A percentile compares a stretch with the other conserved stretches of the same genome.
These are phyloP conservation scores for Globisporangium nunn DNA, from an alignment of 352 stramenopile genomes.

Conservation along the genomic window DNA sequence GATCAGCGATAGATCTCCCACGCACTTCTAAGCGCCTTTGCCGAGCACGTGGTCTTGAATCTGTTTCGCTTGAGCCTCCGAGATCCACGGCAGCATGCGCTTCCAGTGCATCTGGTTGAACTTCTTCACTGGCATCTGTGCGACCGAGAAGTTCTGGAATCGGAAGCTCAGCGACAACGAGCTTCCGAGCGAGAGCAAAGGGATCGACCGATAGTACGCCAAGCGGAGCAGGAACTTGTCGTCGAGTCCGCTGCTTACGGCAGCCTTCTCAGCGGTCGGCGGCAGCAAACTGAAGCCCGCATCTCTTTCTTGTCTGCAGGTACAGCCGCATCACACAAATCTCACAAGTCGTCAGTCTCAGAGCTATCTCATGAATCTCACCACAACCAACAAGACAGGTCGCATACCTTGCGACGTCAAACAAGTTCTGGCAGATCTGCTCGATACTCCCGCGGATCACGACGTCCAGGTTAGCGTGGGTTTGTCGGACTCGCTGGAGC, in stretches of 20 bases:
- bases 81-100: constrained; percentile 80
- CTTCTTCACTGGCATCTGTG: constrained; percentile 62
- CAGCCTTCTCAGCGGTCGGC: not conserved
- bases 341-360: not conserved
- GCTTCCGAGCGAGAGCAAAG: constrained; percentile 43
- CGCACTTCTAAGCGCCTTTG: constrained; percentile 9
- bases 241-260: constrained; percentile 23
- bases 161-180: constrained; percentile 71
- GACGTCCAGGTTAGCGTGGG: constrained; percentile 19
- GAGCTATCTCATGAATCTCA: not conserved
- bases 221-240: constrained; percentile 41
- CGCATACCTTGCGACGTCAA: constrained; percentile 6
- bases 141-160: constrained; percentile 58
- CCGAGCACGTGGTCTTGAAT: constrained; percentile 39
- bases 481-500: constrained; percentile 19
- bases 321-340: not conserved
- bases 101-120: constrained; percentile 85
- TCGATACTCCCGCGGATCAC: constrained; percentile 8
- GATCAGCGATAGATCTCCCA: not conserved
- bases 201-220: constrained; percentile 50
- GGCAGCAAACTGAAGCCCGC: constrained; percentile 26
- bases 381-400: not conserved
- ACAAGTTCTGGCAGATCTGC: constrained; percentile 8
- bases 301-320: constrained; percentile 20
- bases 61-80: constrained; percentile 38